phyloP scores from a whole-genome alignment of 2,329 filamentous ascomycete genomes.

The Hypoxylon sp. region DNA sequence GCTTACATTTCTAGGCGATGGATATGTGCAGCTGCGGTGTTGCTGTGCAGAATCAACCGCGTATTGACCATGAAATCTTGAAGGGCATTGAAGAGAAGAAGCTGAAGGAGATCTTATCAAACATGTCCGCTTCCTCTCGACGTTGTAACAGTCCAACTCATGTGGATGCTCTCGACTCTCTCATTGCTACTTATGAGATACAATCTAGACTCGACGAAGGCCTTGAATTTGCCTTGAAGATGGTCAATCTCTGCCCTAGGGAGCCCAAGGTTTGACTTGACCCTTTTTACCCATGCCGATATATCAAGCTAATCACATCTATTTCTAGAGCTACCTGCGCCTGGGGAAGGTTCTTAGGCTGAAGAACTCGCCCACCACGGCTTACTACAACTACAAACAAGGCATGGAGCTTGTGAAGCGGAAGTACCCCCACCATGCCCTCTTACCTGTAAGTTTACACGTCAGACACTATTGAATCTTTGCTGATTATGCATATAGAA shows the following conservation, averaged over 20 bases:
- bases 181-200: conserved; percentile 46
- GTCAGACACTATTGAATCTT: neutral
- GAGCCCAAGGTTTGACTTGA: conserved; percentile 46
- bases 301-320: conserved; percentile 25
- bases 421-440: conserved; percentile 44
- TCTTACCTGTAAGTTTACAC: conserved; percentile 42
- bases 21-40: conserved; percentile 44
- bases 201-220: conserved; percentile 34
- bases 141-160: conserved; percentile 47
- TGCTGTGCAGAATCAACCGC: conserved; percentile 29
- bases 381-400: conserved; percentile 45
- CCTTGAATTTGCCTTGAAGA: conserved; percentile 42
- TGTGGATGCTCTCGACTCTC: conserved; percentile 46
- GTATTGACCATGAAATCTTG: conserved; percentile 43
- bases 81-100: conserved; percentile 36
- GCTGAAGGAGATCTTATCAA: conserved; percentile 43
- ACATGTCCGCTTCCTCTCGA: conserved; percentile 41
- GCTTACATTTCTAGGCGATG: conserved; percentile 36
- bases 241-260: conserved; percentile 49
- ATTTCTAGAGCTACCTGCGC: conserved; percentile 47
- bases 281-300: neutral
- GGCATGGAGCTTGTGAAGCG: conserved; percentile 47
- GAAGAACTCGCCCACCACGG: conserved; percentile 34
- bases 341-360: conserved; percentile 49
- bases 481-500: conserved; percentile 32